Evolutionary conservation across 2,329 filamentous ascomycete species (phyloP).

Genomic region (Simplicillium sp.): DNA sequence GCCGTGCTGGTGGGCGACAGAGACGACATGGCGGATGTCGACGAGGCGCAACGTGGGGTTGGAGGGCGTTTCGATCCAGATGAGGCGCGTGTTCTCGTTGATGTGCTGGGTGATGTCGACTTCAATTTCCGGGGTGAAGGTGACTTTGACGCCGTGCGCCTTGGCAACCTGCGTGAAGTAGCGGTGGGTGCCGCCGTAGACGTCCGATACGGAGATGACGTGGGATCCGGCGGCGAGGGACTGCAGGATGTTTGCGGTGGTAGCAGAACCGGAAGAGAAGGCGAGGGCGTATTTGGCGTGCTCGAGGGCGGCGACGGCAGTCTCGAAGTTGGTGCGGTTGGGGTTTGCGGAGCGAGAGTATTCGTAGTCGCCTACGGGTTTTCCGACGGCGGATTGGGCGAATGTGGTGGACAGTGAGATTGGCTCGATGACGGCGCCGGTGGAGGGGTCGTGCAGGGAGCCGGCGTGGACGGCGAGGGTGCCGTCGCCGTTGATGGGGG

Average conservation of each 20-base stretch:
- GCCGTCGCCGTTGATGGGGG: conserved; percentile 73
- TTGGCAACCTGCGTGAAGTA: conserved; percentile 98
- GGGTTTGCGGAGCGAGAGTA: conserved; percentile 92
- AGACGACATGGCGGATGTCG: conserved; percentile 80
- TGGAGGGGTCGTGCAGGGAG: conserved; percentile 78
- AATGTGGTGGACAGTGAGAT: conserved; percentile 97
- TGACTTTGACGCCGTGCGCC: conserved; percentile 88
- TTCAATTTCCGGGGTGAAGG: conserved; percentile 89
- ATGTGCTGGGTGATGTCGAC: conserved; percentile 79
- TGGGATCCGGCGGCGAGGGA: conserved; percentile 85
- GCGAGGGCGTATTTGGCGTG: conserved; percentile 87
- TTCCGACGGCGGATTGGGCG: conserved; percentile 79
- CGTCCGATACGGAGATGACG: conserved; percentile 92
- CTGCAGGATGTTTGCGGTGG: conserved; percentile 88
- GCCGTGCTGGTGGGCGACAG: conserved; percentile 75
- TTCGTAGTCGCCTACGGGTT: conserved; percentile 82
- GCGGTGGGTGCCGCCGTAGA: conserved; percentile 94
- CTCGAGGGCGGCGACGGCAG: conserved; percentile 83
- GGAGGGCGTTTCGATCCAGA: conserved; percentile 92
- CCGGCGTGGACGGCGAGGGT: conserved; percentile 94
- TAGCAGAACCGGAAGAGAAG: conserved; percentile 88
- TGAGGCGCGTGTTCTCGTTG: conserved; percentile 77
- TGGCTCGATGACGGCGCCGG: conserved; percentile 90
- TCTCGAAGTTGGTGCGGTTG: conserved; percentile 91
- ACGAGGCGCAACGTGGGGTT: conserved; percentile 92